Evolutionary conservation across 208 protist species (phyloP).

Genomic region (Vickermania ingenoplastis): DNA sequence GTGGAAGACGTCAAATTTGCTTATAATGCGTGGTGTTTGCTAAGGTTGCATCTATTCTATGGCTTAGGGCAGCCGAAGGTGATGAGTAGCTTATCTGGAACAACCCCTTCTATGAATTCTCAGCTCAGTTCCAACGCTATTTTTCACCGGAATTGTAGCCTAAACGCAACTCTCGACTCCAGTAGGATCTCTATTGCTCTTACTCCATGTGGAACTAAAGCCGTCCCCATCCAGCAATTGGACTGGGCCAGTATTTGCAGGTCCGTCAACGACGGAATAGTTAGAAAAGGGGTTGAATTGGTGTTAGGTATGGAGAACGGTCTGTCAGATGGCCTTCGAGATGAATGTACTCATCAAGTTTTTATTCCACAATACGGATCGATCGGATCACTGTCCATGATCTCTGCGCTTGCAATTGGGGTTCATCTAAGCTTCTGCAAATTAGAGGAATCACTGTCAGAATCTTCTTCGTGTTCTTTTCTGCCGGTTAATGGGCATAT

Average conservation of each 20-base stretch:
- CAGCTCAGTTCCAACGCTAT: slow-evolving; percentile 45
- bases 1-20: slow-evolving; percentile 86
- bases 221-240: slow-evolving; percentile 37
- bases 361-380: slow-evolving; percentile 84
- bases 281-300: slow-evolving; percentile 16
- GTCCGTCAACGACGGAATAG: neutral
- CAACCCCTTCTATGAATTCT: slow-evolving; percentile 69
- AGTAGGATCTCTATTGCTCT: slow-evolving; percentile 36
- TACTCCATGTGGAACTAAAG: slow-evolving; percentile 45
- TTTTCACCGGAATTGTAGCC: slow-evolving; percentile 55
- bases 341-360: slow-evolving; percentile 34
- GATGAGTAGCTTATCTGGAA: slow-evolving; percentile 33
- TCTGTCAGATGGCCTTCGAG: slow-evolving; percentile 21
- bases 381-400: slow-evolving; percentile 77
- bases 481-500: slow-evolving; percentile 29
- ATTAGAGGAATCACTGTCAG: neutral
- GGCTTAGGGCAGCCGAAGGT: slow-evolving; percentile 50
- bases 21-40: slow-evolving; percentile 75
- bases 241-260: slow-evolving; percentile 11
- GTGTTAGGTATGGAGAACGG: slow-evolving; percentile 85
- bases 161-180: slow-evolving; percentile 14
- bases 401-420: slow-evolving; percentile 66
- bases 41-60: slow-evolving; percentile 72
- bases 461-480: neutral
- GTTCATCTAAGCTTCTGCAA: slow-evolving; percentile 21